Base-by-base conservation (phyloP, 352 stramenopile species). In the Globisporangium takayamanum region DNA sequence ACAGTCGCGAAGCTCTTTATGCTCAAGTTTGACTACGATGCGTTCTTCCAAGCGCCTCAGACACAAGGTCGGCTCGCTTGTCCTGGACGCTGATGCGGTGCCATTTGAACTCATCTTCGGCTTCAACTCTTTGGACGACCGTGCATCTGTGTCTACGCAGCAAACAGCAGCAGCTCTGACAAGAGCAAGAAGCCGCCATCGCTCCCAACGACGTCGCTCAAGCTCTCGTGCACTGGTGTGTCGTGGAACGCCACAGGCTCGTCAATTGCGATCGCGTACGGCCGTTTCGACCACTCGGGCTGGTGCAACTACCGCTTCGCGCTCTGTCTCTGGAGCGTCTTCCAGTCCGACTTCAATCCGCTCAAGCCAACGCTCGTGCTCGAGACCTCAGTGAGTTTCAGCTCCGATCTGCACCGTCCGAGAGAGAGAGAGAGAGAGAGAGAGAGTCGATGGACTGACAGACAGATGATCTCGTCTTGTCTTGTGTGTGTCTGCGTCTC, bases 241-340 rank as follows among this genome's bases (percentile, higher is more conserved):
- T 92, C 83, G 2, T 96, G 87, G 87, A 96, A 94, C 55, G 69
- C 76, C 2, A 95, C 86, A 0, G 88, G 88, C n/a, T 80, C 83
- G 7, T 66, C 90, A 25, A 73, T 96, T 22, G 87, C 74, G n/a
- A 80, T 89, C 25, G 70, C 84, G 36, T 96, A 94, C 52, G 88
- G 88, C 26, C 74, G 86, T 28, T 89, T 92, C 25, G 84, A 96
- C 57, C 79, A 95, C 62, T 80, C 74, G 2, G 87, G 87, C 0
- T 96, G 87, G 87, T 96, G 87, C 69, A 84, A 95, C 59, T 92
- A 89, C 44, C 84, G 83, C 44, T 92, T 84, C 7, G 84, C 86
- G 41, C 65, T 96, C 30, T 94, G 84, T 55, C 69, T 89, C 56
- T 96, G 87, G 87, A 89, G 81, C 47, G 76, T 95, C 33, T 95